A percentile compares a stretch with the other conserved stretches of the same genome.
These are phyloP conservation scores for Cardiosporidium cionae DNA, from an alignment of 169 alveolate species.

Conservation along the genomic window DNA sequence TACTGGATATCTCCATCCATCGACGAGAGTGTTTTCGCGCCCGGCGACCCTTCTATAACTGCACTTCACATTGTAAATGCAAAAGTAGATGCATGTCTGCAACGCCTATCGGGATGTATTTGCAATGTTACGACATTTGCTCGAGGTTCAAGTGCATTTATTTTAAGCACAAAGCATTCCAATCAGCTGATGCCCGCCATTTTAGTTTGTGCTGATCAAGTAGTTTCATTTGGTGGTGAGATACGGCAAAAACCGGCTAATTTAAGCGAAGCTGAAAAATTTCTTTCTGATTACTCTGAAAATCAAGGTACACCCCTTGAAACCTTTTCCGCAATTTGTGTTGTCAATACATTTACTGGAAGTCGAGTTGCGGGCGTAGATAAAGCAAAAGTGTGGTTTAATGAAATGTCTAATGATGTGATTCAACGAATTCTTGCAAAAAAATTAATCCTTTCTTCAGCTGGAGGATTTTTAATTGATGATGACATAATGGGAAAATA, in stretches of 20 bases:
- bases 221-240: neutral
- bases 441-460: neutral
- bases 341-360: neutral
- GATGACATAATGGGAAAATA: conserved; percentile 1
- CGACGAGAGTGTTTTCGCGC: neutral
- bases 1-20: conserved; percentile 1
- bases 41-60: neutral
- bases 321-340: neutral
- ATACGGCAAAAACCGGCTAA: conserved; percentile 17
- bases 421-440: neutral
- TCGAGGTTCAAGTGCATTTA: neutral
- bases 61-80: neutral
- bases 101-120: neutral
- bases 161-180: neutral
- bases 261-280: neutral
- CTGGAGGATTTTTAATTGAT: conserved; percentile 9
- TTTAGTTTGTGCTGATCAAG: conserved; percentile 7
- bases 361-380: conserved; percentile 4
- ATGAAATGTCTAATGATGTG: neutral
- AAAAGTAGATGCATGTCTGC: conserved; percentile 11
- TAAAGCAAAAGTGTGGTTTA: conserved; percentile 1
- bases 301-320: neutral
- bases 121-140: neutral
- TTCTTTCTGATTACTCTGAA: conserved; percentile 8
- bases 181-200: neutral